Base-by-base conservation (phyloP, 352 stramenopile genomes). In the Phytophthora europaea region DNA sequence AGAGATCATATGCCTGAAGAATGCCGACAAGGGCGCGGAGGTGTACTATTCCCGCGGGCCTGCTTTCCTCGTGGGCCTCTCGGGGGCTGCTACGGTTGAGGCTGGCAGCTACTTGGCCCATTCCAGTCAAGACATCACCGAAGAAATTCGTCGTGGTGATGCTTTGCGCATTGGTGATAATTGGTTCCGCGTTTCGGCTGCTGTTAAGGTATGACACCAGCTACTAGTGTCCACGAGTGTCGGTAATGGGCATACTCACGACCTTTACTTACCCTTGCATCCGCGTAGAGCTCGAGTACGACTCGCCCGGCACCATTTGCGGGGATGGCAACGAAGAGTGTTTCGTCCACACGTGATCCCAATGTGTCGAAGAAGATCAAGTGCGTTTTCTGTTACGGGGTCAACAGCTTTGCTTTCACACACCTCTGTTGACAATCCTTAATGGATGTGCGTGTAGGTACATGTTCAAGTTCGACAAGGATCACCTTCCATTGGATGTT, bases 1-100 rank as follows among this genome's bases (percentile, higher is more conserved):
- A 50, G 87, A 94, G 64, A 82, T 96, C 58, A 95, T 96, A 51
- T 95, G 88, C 56, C 65, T 96, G n/a, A 94, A 94, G 65, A 95
- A 94, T 52, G 85, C 80, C 0, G 88, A 95, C 61, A 93, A 87
- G 33, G 87, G 87, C 16, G 80, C 78, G 1, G 89, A 95, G 26
- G 89, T 96, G 51, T 96, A 88, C 70, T 96, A 93, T 65, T 80
- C 88, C 26, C 89, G 89, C 26, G 84, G 85, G 4, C 51, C 73
- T 26, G 64, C 76, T 26, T 96, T 94, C 65, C 70, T 94, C n/a
- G 85, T 94, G 23, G 85, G 94, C 64, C 74, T 96, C 2, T 93
- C 83, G 31, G 89, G 87, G 1, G 79, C 87, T 38, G 79, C 85
- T 38, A 93, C 85, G 0, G 89, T 94, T 33, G 89, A 96, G 65